phyloP scores from a whole-genome alignment of 78 protist genomes.

The Planoprotostelium fungivorum region DNA sequence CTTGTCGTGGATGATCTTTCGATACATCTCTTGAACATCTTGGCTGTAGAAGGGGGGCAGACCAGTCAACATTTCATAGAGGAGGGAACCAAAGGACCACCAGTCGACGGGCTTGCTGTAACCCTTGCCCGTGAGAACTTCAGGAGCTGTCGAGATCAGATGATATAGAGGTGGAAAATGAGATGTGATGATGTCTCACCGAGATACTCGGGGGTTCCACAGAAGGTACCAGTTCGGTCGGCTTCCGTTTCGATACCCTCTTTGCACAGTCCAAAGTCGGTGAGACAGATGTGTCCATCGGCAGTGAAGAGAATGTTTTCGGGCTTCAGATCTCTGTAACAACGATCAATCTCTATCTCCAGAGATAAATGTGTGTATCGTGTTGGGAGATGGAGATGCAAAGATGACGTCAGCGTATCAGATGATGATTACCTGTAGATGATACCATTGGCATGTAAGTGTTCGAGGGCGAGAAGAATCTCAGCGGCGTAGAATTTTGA shows the following conservation, averaged over 20 bases:
- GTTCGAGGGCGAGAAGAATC: slow-evolving; percentile 82
- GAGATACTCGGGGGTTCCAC: slow-evolving; percentile 91
- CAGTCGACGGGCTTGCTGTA: slow-evolving; percentile 72
- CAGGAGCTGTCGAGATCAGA: slow-evolving; percentile 26
- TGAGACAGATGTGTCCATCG: slow-evolving; percentile 83
- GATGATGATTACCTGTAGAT: slow-evolving; percentile 55
- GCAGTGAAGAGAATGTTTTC: slow-evolving; percentile 80
- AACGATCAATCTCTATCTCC: no score
- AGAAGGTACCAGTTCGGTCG: slow-evolving; percentile 66
- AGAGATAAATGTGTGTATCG: no score
- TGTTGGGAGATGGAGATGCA: no score
- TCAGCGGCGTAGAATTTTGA: slow-evolving; percentile 86
- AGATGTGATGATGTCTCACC: slow-evolving; percentile 15
- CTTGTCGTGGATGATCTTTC: slow-evolving; percentile 12
- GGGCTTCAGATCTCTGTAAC: slow-evolving; percentile 77
- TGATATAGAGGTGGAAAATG: background rate
- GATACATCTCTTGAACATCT: slow-evolving; percentile 30
- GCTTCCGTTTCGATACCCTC: background rate
- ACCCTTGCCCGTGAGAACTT: slow-evolving; percentile 44
- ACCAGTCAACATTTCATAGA: slow-evolving; percentile 67
- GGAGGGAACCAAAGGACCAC: slow-evolving; percentile 81
- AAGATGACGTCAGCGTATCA: background rate
- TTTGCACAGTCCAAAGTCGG: slow-evolving; percentile 90
- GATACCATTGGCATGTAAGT: slow-evolving; percentile 83
- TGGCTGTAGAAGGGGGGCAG: slow-evolving; percentile 24